Evolutionary conservation across 2,329 filamentous ascomycete species (phyloP).

Genomic region (Penicillium sp.): DNA sequence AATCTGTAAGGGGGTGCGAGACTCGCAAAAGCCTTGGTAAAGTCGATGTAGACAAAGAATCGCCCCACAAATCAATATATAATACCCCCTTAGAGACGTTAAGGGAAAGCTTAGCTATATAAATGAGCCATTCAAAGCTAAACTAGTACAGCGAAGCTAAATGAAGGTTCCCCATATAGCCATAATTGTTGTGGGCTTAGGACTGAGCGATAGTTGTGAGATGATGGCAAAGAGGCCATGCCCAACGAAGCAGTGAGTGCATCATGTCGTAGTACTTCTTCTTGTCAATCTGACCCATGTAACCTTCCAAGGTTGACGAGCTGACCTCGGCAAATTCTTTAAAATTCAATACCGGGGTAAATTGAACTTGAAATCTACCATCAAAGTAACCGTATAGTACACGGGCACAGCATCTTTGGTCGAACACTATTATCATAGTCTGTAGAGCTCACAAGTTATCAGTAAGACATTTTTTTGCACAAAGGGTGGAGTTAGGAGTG

Average conservation of each 20-base stretch:
- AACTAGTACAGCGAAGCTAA: not conserved
- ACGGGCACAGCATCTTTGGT: not conserved
- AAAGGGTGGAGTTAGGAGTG: too few species aligned
- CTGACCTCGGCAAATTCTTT: not conserved
- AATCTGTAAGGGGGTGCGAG: not conserved
- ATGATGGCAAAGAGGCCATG: not conserved
- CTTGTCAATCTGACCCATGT: not conserved
- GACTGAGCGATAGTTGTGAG: not conserved
- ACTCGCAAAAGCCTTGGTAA: not conserved
- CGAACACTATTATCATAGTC: not conserved
- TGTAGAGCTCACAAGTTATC: not conserved
- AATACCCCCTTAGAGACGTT: not conserved
- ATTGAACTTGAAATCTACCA: not conserved
- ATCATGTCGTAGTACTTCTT: not conserved
- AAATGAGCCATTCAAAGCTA: not conserved
- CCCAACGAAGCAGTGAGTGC: constrained; percentile 1
- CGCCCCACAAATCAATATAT: not conserved
- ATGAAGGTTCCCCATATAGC: not conserved
- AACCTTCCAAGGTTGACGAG: not conserved
- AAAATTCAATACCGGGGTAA: not conserved
- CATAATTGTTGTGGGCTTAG: not conserved
- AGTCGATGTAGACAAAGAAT: not conserved
- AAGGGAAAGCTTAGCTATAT: not conserved
- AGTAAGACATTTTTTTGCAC: not conserved
- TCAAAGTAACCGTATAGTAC: not conserved